A percentile compares a stretch with the other conserved stretches of the same genome.
These are phyloP conservation scores for Pulveroboletus ravenelii DNA, from an alignment of 768 basidiomycete species.

Conservation along the genomic window DNA sequence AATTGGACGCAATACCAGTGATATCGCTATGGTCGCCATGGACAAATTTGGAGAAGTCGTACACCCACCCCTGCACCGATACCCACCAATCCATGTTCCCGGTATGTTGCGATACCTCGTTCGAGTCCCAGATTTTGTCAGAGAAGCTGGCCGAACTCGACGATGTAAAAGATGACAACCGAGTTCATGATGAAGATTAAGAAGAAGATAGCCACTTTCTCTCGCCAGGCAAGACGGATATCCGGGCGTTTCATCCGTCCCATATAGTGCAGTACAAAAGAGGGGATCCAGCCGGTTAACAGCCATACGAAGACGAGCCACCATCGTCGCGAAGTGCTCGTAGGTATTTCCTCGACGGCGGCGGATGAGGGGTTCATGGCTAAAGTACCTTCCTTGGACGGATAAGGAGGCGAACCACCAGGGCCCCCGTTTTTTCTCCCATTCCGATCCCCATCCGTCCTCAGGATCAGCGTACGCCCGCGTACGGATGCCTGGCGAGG, in stretches of 20 bases:
- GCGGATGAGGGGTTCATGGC: slow-evolving; percentile 63
- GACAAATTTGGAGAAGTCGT: slow-evolving; percentile 80
- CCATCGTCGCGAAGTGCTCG: slow-evolving; percentile 61
- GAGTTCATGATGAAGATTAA: slow-evolving; percentile 78
- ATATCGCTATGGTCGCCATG: slow-evolving; percentile 83
- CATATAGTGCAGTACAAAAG: slow-evolving; percentile 56
- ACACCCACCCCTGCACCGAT: slow-evolving; percentile 76
- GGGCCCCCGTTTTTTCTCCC: slow-evolving; percentile 49
- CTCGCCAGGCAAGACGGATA: slow-evolving; percentile 87
- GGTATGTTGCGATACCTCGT: slow-evolving; percentile 70
- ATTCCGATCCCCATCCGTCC: slow-evolving; percentile 58
- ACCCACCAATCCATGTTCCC: slow-evolving; percentile 79
- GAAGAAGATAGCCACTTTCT: slow-evolving; percentile 85
- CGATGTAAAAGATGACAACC: slow-evolving; percentile 82
- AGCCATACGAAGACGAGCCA: slow-evolving; percentile 84
- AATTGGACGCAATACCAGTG: slow-evolving; percentile 54
- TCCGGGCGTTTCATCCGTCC: slow-evolving; percentile 95
- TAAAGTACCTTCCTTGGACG: slow-evolving; percentile 48
- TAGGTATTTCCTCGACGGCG: slow-evolving; percentile 79
- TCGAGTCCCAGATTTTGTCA: slow-evolving; percentile 84
- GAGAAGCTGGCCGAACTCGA: slow-evolving; percentile 78
- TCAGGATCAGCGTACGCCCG: slow-evolving; percentile 41
- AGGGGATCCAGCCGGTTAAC: slow-evolving; percentile 75
- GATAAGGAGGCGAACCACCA: slow-evolving; percentile 31
- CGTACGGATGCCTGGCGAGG: slow-evolving; percentile 40